These are phyloP conservation scores for Colletotrichum gigasporum DNA, from an alignment of 2,329 filamentous ascomycete species.

Conservation along the genomic window DNA sequence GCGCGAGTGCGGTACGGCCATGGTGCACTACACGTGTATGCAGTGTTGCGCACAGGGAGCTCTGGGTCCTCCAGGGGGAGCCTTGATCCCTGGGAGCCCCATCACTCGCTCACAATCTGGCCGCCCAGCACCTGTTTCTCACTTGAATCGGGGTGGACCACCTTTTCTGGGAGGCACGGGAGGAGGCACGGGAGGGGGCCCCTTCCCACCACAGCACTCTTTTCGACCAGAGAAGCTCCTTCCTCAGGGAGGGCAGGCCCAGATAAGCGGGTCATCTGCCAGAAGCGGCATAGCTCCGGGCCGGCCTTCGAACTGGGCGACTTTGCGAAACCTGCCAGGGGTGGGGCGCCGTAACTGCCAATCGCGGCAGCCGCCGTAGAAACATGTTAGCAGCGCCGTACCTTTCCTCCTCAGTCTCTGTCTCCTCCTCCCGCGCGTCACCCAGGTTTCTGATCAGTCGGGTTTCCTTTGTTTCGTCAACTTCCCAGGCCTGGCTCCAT, in stretches of 20 bases:
- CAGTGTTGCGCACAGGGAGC: constrained; percentile 11
- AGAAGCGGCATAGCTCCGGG: not conserved
- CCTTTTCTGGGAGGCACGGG: constrained; percentile 2
- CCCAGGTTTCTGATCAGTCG: constrained; percentile 15
- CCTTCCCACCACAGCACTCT: not conserved
- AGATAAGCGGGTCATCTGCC: not conserved
- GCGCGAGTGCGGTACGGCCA: too few relatives aligned
- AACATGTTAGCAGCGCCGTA: constrained; percentile 2
- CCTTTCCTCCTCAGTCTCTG: not conserved
- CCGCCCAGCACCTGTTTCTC: not conserved
- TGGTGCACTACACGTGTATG: too few relatives aligned
- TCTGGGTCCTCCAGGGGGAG: not conserved
- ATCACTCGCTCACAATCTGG: not conserved
- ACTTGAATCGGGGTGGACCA: constrained; percentile 10
- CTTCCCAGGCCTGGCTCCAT: not conserved
- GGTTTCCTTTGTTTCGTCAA: constrained; percentile 22
- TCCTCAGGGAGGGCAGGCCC: not conserved
- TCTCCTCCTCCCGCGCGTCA: not conserved
- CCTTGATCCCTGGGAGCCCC: constrained; percentile 18
- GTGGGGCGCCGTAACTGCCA: constrained; percentile 14
- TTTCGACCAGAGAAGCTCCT: not conserved
- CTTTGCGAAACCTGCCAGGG: constrained; percentile 25
- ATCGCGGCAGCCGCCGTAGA: constrained; percentile 6
- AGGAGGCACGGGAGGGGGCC: not conserved
- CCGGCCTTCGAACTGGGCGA: constrained; percentile 13